Evolutionary conservation across 2,329 filamentous ascomycete species (phyloP).

Genomic region (Tolypocladium amazonense): DNA sequence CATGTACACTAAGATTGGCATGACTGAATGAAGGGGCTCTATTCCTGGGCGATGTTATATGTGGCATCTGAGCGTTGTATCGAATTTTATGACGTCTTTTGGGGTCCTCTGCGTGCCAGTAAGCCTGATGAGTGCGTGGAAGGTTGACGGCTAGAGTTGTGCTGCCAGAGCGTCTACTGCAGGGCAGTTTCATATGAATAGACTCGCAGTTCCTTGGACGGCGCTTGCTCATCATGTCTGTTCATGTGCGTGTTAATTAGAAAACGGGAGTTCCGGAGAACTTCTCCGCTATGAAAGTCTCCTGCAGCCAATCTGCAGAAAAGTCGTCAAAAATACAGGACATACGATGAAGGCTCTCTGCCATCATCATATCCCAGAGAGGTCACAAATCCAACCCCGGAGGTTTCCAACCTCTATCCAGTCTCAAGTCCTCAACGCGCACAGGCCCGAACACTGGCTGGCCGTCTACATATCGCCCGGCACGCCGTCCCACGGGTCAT

Average conservation of each 20-base stretch:
- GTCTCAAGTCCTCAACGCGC: background rate
- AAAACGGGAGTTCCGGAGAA: too few relatives aligned
- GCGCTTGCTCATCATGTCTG: too few relatives aligned
- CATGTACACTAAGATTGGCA: slow-evolving; percentile 11
- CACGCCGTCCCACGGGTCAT: background rate
- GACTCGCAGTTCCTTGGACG: background rate
- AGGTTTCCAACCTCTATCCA: too few relatives aligned
- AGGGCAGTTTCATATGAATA: background rate
- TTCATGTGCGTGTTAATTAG: background rate
- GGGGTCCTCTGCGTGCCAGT: background rate
- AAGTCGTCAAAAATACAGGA: too few relatives aligned
- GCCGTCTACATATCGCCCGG: background rate
- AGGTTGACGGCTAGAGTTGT: too few relatives aligned
- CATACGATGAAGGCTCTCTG: background rate
- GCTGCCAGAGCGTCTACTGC: background rate
- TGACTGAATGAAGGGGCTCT: slow-evolving; percentile 11
- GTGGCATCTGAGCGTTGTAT: background rate
- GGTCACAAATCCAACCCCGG: background rate
- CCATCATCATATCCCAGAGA: background rate
- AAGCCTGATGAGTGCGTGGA: too few relatives aligned
- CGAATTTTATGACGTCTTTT: background rate
- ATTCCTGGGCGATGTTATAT: background rate
- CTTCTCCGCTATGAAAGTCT: too few relatives aligned
- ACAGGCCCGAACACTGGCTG: background rate
- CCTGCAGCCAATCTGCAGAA: background rate